Base-by-base conservation (phyloP, 352 stramenopile genomes). In the Phytopythium sindhum region DNA sequence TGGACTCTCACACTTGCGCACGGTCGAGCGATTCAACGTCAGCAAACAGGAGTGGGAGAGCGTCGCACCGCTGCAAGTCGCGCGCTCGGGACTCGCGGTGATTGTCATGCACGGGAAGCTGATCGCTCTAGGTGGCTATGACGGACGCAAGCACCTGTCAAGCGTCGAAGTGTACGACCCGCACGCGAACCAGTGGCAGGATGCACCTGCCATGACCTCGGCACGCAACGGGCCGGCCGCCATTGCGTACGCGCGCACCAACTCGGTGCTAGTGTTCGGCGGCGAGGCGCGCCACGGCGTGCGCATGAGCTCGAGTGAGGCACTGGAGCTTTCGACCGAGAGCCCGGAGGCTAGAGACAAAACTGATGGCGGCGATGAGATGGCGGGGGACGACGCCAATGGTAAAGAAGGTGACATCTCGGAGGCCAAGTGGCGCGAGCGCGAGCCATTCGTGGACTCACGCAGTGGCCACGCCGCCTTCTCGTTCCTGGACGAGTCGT, bases 91-190 rank as follows among this genome's bases (percentile, higher is more conserved):
- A 3, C 68, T 92, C 17, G 79, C 78, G 2, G 71, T 89, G 4
- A 76, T 79, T 17, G 72, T 74, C 15, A 57, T 82, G 29, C 75
- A 81, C 29, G 77, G 72, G 2, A 60, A 69, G n/a, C 47, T 92
- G 39, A 86, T 84, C 24, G 81, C 84, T n/a, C 78, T 90, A 24
- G 84, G 81, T 15, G 81, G 84, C 0, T 92, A 90, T 64, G 80
- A 92, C 52, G 84, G 84, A 8, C 73, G 72, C 5, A 74, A 80
- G 23, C 84, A 92, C 45, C 58, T 92, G 28, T 81, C 82, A 58
- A 90, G 70, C 37, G 78, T 92, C 28, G 84, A 90, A 56, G 68
- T 85, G 17, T 90, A 79, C 29, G 80, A 90, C 28, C 72, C 80
- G 10, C 47, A 61, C 2, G 71, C 60, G 7, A 84, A 86, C 28